phyloP scores from a whole-genome alignment of 2,329 filamentous ascomycete genomes.

The Colletotrichum navitas region DNA sequence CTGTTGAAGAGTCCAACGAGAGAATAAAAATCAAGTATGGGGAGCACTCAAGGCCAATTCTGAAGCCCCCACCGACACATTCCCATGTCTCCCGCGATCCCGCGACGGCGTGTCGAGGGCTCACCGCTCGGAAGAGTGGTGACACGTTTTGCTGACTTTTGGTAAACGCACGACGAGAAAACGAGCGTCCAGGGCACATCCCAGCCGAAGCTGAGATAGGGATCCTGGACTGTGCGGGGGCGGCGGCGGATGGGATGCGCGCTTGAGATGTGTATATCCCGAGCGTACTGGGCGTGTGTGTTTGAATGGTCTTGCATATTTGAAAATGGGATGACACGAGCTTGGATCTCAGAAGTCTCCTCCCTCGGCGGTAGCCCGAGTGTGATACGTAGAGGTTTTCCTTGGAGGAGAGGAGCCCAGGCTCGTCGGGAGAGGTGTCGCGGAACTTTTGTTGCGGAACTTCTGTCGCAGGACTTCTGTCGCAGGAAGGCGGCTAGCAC shows the following conservation, averaged over 20 bases:
- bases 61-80: neutral
- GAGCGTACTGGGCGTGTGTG: slow-evolving; percentile 1
- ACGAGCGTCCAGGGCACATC: slow-evolving; percentile 18
- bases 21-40: neutral
- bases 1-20: neutral
- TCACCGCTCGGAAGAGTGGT: neutral
- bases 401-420: neutral
- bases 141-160: slow-evolving; percentile 11
- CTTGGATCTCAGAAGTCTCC: neutral
- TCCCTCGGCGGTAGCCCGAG: neutral
- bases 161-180: slow-evolving; percentile 4
- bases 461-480: neutral
- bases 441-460: slow-evolving; percentile 13
- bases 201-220: slow-evolving; percentile 26
- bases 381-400: too few relatives aligned
- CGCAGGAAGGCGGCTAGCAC: slow-evolving; percentile 31
- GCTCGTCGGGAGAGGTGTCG: slow-evolving; percentile 2
- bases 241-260: slow-evolving; percentile 4
- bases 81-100: neutral
- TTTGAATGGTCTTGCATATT: slow-evolving; percentile 6
- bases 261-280: neutral
- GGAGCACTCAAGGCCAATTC: neutral
- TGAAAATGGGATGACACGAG: neutral
- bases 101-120: neutral
- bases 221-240: neutral